Evolutionary conservation across 169 alveolate genomes (phyloP), one percentile per base, ranked within the genome.

Genomic region (Prorocentrum cordatum): DNA sequence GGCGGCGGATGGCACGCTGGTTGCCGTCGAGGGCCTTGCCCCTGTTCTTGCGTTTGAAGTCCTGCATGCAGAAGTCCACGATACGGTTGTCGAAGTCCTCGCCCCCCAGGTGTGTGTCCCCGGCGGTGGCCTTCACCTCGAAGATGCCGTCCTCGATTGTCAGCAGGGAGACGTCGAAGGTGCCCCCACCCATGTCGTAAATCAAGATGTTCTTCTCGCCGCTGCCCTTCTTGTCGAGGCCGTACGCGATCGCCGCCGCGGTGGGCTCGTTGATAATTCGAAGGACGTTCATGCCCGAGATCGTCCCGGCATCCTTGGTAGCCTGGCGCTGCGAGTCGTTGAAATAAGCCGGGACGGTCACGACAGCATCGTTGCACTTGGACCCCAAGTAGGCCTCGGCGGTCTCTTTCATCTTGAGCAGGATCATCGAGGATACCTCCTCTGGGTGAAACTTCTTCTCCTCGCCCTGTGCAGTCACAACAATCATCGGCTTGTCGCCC

Each of bases 51-150:
- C 64, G 64, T 4, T 14, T 50, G 20, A 50, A 50, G 29, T 50
- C 64, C 64, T 50, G 7, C 64, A 50, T 3, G 64, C 64, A 50
- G 64, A 12, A 14, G 29, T 50, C 64, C 29, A 50, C 64, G 20
- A 50, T 50, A 14, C 64, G 7, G 47, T 38, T 96, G 94, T 98
- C 99, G 94, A 98, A 98, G 92, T 98, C 99, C 94, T 98, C 99
- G 39, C 99, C 99, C 70, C 99, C 99, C 73, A 98, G 94, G 91
- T 97, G 99, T 20, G 99, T 98, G 92, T 98, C 99, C 77, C 99
- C 99, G 26, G 98, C 96, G n/a, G 99, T 98, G 42, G 99, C 99
- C 94, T 96, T 96, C 33, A 98, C 99, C 92, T 98, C 99, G 93
- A 97, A 96, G 58, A 96, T 95, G 71, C 99, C 99, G 83, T 96